phyloP scores from a whole-genome alignment of 768 basidiomycete species.

The Rhizopogon vinicolor region DNA sequence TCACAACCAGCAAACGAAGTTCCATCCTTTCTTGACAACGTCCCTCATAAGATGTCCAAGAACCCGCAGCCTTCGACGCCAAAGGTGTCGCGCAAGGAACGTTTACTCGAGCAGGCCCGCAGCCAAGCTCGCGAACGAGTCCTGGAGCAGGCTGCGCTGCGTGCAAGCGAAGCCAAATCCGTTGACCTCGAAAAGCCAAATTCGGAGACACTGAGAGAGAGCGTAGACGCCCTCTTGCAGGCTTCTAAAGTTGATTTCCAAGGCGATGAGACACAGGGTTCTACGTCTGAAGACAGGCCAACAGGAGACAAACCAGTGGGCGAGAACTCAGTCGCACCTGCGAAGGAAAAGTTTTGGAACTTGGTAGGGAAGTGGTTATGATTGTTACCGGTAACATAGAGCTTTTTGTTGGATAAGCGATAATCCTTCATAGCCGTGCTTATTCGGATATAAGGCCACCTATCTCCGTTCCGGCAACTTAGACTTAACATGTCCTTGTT shows the following conservation, averaged over 20 bases:
- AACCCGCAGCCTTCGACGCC: neutral
- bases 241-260: neutral
- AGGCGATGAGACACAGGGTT: neutral
- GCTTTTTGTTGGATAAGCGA: neutral
- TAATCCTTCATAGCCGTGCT: neutral
- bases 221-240: conserved; percentile 14
- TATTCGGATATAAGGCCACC: no score
- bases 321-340: neutral
- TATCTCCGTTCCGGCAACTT: no score
- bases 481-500: no score
- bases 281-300: neutral
- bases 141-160: neutral
- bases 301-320: neutral
- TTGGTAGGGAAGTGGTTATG: conserved; percentile 4
- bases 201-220: conserved; percentile 18
- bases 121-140: conserved; percentile 3
- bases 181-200: neutral
- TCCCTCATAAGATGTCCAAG: neutral
- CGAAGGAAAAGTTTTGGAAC: conserved; percentile 4
- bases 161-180: neutral
- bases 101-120: conserved; percentile 3
- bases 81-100: conserved; percentile 3
- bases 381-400: neutral
- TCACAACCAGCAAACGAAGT: neutral
- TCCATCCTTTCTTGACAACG: neutral